Evolutionary conservation across 768 basidiomycete species (phyloP), one percentile per base, ranked within the genome.

Genomic region (Lactarius vividus): DNA sequence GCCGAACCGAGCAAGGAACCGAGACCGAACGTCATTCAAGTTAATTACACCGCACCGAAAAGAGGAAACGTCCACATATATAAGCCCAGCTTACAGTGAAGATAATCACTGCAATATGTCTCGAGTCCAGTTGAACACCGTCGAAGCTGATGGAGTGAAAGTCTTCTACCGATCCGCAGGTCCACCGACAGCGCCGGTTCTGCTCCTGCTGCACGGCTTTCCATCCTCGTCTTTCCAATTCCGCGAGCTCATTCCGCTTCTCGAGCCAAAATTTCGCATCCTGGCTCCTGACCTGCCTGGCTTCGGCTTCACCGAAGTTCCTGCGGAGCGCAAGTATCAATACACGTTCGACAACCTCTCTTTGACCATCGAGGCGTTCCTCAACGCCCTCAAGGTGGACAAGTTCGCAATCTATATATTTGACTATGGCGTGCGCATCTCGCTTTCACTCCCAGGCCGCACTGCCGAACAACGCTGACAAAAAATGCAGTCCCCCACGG

Each of bases 271-370:
- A 44, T 82, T 81, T 74, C 78, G 75, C 37, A 76, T 83, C 40
- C 69, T 82, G 64, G 82, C 83, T 0, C 83, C 84, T n/a, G 84
- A 84, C 67, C 71, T 83, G 7, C 82, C 82, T 1, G 82, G 80
- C 0, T 85, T 80, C 68, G 83, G 84, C 7, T 82, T 82, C 71
- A 84, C 83, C 28, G 73, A 68, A 20, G 77, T 79, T 18, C 78
- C 81, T 2, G 72, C 71, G 6, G 73, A 71, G 28, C 76, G 79
- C 58, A 71, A 72, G 18, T 81, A 79, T 68, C 69, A 70, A 28
- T 80, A 79, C 68, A 78, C 76, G 2, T 85, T 85, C 71, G 79
- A 74, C 35, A 75, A 71, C 52, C 69, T 84, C 15, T 71, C 77
- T 1, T 64, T 71, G 57, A 81, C 81, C n/a, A 74, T 81, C 64